A percentile compares a stretch with the other conserved stretches of the same genome.
Conservation (phyloP, 805 yeast species). For the Pichia scutulata region DNA sequence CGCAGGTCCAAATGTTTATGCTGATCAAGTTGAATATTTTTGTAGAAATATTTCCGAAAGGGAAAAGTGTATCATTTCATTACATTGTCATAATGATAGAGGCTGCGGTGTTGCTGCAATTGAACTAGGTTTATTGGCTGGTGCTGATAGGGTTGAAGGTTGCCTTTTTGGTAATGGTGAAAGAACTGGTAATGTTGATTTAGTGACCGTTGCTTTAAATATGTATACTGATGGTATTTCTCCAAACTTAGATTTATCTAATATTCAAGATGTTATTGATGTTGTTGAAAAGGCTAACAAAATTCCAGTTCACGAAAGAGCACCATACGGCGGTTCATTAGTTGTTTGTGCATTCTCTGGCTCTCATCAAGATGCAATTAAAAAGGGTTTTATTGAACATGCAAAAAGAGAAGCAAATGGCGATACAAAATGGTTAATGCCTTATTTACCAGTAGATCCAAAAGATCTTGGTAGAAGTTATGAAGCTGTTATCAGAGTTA, state of each 20-base stretch:
- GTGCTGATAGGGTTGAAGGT: constrained; percentile 81
- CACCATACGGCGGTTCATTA: constrained; percentile 74
- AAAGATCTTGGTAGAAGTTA: constrained; percentile 73
- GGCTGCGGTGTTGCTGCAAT: constrained; percentile 83
- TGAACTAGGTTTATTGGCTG: constrained; percentile 71
- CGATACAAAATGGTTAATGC: constrained; percentile 55
- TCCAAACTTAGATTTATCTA: constrained; percentile 66
- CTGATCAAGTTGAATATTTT: constrained; percentile 75
- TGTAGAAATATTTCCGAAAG: constrained; percentile 60
- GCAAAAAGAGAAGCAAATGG: constrained; percentile 42
- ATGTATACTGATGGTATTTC: constrained; percentile 72
- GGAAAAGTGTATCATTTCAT: constrained; percentile 61
- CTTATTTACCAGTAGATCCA: constrained; percentile 76
- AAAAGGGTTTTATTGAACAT: constrained; percentile 37
- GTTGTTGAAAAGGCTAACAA: constrained; percentile 71
- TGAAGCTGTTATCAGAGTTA: constrained; percentile 77
- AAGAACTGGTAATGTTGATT: constrained; percentile 78
- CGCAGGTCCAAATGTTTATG: constrained; percentile 66
- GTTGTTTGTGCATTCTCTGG: constrained; percentile 78
- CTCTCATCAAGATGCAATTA: constrained; percentile 33
- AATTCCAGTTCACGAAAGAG: constrained; percentile 65
- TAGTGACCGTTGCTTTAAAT: constrained; percentile 67
- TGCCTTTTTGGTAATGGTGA: constrained; percentile 81
- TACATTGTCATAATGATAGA: constrained; percentile 74
- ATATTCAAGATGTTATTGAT: constrained; percentile 56